Percentiles rank a stretch among this genome's conserved stretches.
phyloP scores from a whole-genome alignment of 192 early-diverging fungal genomes.

The Coemansia sp. region DNA sequence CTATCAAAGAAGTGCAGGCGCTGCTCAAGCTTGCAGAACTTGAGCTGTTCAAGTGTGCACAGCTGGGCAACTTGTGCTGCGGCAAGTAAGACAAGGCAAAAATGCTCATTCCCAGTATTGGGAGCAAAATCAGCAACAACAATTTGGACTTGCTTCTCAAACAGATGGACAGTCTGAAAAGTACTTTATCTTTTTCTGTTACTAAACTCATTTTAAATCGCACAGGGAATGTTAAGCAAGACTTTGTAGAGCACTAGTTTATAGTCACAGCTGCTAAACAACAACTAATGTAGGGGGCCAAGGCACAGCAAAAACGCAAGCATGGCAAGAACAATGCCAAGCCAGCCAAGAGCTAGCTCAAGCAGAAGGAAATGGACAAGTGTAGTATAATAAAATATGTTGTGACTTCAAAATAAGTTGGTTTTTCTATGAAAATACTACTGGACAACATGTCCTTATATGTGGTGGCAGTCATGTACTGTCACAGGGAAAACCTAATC shows the following conservation, averaged over 20 bases:
- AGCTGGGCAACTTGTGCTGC: slow-evolving; percentile 88
- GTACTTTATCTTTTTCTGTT: slow-evolving; percentile 31
- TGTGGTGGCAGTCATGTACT: no score
- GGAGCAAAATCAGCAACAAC: slow-evolving; percentile 70
- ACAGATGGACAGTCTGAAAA: slow-evolving; percentile 80
- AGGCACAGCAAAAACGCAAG: slow-evolving; percentile 1
- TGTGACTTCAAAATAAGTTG: no score
- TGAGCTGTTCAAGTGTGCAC: slow-evolving; percentile 82
- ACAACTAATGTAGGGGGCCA: neutral
- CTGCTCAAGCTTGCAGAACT: slow-evolving; percentile 45
- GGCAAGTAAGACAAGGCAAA: slow-evolving; percentile 89
- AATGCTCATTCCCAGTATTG: slow-evolving; percentile 84
- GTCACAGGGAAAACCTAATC: no score
- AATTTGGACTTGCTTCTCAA: slow-evolving; percentile 73
- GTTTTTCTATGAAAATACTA: no score
- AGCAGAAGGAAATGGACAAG: slow-evolving; percentile 5
- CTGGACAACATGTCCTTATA: no score
- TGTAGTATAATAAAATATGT: no score
- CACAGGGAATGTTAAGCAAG: no score
- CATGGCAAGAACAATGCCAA: neutral
- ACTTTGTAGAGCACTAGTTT: no score
- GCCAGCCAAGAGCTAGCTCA: slow-evolving; percentile 6
- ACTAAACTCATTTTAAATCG: no score
- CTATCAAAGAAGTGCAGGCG: slow-evolving; percentile 75
- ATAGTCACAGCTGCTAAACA: neutral